Conservation (phyloP, 2,329 filamentous ascomycete species). For the Cryphonectria parasitica region DNA sequence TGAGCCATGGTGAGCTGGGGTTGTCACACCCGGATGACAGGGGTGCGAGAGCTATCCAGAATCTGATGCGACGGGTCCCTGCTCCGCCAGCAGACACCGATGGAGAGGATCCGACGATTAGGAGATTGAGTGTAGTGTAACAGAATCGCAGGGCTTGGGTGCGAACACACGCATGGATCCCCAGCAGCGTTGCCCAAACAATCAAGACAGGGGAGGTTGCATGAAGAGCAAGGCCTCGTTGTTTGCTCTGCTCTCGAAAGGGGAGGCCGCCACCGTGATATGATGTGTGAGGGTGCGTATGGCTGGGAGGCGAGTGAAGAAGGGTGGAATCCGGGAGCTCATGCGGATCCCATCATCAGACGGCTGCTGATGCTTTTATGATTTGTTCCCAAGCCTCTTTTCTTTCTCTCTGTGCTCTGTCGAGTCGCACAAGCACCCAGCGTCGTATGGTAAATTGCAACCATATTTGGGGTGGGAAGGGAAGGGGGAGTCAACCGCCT, state of each 20-base stretch:
- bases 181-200: constrained; percentile 19
- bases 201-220: constrained; percentile 9
- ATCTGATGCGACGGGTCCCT: constrained; percentile 28
- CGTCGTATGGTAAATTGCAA: constrained; percentile 19
- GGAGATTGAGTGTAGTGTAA: constrained; percentile 16
- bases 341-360: constrained; percentile 12
- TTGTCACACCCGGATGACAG: constrained; percentile 13
- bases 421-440: neutral
- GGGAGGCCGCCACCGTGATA: neutral
- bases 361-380: constrained; percentile 13
- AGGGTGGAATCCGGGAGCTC: constrained; percentile 13
- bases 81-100: constrained; percentile 21
- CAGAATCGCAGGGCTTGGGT: constrained; percentile 20
- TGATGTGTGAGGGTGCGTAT: neutral
- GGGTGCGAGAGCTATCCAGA: constrained; percentile 23
- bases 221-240: neutral
- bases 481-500: constrained; percentile 10
- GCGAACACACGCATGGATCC: constrained; percentile 23
- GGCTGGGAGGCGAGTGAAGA: neutral
- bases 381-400: neutral
- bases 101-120: constrained; percentile 23
- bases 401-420: neutral
- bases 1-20: constrained; percentile 57
- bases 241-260: neutral
- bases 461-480: neutral